Evolutionary conservation across 2,329 filamentous ascomycete species (phyloP), one percentile per base, ranked within the genome.

Genomic region (Periconia digitata): DNA sequence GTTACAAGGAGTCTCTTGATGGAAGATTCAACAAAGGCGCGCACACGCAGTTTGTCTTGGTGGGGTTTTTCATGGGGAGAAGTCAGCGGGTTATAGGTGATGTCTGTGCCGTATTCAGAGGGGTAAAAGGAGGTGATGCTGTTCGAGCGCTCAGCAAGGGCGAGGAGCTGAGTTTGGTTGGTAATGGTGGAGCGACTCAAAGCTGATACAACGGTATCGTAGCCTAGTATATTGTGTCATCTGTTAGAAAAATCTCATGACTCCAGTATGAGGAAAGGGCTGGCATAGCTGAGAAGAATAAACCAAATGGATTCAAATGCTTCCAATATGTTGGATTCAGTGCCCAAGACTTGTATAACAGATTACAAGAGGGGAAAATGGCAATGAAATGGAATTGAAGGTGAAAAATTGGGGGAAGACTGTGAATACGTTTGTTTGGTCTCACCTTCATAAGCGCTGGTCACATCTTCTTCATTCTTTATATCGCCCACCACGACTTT

Each of bases 21-120:
- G n/a, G 77, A 70, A 29, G 79, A 78, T 40, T 77, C 75, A 24
- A 87, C 75, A 23, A 79, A 79, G 47, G 78, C 80, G 49, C 86
- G 78, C n/a, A 89, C 83, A 59, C 83, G 81, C 44, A 89, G 76
- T 67, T 90, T 90, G 46, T 77, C 70, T 70, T 89, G 86, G 62
- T 90, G 86, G 2, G 86, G 84, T 60, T 79, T 81, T 69, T 90
- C 86, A 8, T 70, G 57, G 2, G 76, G 75, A 13, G 84, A 87
- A 18, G 76, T 63, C 12, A 32, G 12, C 1, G 81, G 74, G 47
- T 82, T 83, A 60, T 84, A 88, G 64, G 88, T 85, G 7, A 65
- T 65, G 43, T 64, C 63, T 6, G 63, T 65, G 23, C 63, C 62
- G 40, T 60, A 66, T 47, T 66, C 62, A n/a, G 82, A 85, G 0